A percentile compares a stretch with the other conserved stretches of the same genome.
These are phyloP conservation scores for Stachybotrys chartarum DNA, from an alignment of 2,329 filamentous ascomycete genomes.

Conservation along the genomic window DNA sequence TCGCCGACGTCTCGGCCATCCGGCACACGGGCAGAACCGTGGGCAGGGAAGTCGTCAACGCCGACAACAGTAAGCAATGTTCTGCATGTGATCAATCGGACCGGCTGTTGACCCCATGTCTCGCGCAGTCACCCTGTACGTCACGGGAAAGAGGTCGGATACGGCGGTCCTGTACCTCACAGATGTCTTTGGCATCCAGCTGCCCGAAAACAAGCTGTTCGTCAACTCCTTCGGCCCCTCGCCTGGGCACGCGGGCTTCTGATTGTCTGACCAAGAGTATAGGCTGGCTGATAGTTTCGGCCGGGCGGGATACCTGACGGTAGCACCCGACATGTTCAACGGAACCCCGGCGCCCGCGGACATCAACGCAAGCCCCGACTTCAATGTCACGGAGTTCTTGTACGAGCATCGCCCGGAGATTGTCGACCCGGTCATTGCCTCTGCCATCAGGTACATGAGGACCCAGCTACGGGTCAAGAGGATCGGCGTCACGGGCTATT, in stretches of 20 bases:
- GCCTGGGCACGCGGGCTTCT: background rate
- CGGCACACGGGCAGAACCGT: constrained; percentile 7
- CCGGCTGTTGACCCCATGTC: background rate
- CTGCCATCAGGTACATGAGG: constrained; percentile 6
- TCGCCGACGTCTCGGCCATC: background rate
- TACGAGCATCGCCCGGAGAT: constrained; percentile 8
- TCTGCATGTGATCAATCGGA: background rate
- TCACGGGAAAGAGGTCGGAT: constrained; percentile 4
- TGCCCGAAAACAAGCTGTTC: constrained; percentile 8
- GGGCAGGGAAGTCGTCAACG: constrained; percentile 4
- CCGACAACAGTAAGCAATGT: constrained; percentile 1
- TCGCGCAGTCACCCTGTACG: constrained; percentile 5
- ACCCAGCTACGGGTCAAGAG: constrained; percentile 32
- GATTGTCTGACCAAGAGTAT: too few species aligned
- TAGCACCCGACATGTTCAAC: constrained; percentile 17
- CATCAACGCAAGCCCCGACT: constrained; percentile 8
- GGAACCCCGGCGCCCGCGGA: constrained; percentile 12
- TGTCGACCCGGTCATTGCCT: constrained; percentile 12
- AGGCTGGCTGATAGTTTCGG: constrained; percentile 9
- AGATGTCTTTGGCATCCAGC: constrained; percentile 18
- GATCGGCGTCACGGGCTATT: constrained; percentile 50
- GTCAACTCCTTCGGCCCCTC: background rate
- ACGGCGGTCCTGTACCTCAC: constrained; percentile 12
- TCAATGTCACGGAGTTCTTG: constrained; percentile 14
- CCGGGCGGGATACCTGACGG: constrained; percentile 16